Evolutionary conservation across 164 flowering plant genomes (phyloP).

Genomic region (Magnolia sinica): DNA sequence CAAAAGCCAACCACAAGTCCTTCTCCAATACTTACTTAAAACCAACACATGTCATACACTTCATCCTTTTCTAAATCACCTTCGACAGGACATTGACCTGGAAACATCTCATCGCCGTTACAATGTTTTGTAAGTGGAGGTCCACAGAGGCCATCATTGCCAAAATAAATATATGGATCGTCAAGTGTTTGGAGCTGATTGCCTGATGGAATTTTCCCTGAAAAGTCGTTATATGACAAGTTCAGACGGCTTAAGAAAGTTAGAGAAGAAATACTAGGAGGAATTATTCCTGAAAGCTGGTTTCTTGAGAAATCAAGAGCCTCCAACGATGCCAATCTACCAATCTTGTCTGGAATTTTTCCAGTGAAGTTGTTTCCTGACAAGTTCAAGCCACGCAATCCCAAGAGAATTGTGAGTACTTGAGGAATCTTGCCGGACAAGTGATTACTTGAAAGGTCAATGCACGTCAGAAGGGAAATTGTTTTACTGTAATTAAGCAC

Average conservation of each 20-base stretch:
- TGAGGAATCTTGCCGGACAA: conserved; percentile 7
- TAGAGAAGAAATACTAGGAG: conserved; percentile 11
- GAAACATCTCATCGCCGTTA: neutral
- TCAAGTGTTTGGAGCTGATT: conserved; percentile 14
- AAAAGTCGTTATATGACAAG: conserved; percentile 16
- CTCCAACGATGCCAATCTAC: conserved; percentile 9
- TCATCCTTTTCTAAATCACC: neutral
- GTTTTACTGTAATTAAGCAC: conserved; percentile 1
- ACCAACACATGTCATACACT: conserved; percentile 3
- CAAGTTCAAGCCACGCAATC: conserved; percentile 12
- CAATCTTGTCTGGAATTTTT: conserved; percentile 12
- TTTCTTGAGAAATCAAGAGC: conserved; percentile 20
- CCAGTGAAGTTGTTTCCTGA: conserved; percentile 6
- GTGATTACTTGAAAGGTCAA: conserved; percentile 19
- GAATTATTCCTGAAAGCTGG: conserved; percentile 18
- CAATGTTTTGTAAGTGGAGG: conserved; percentile 11
- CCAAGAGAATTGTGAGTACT: conserved; percentile 8
- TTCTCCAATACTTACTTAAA: conserved; percentile 1
- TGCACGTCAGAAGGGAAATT: conserved; percentile 1
- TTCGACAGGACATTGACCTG: neutral
- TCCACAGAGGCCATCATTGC: conserved; percentile 16
- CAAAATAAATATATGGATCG: conserved; percentile 13
- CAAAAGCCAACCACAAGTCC: conserved; percentile 19
- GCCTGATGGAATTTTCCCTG: conserved; percentile 20
- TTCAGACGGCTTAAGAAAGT: conserved; percentile 14